Base-by-base conservation (phyloP, 805 yeast genomes). In the Cyberlindnera galapagoensis region DNA sequence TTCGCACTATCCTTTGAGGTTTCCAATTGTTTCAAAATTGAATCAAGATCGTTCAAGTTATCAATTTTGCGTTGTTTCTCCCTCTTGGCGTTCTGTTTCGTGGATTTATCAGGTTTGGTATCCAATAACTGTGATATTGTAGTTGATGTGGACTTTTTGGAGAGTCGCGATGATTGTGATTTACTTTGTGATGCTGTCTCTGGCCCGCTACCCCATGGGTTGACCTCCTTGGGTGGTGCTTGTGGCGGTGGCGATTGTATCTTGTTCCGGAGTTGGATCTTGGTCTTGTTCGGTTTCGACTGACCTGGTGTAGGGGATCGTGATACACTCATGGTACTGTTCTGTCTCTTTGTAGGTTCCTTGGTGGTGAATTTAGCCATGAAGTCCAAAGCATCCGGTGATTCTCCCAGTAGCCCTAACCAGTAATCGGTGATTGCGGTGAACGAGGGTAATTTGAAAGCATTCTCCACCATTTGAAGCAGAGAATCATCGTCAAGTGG, bases 21-120 rank as follows among this genome's bases (percentile, higher is more conserved):
- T 40, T 81, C 79, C 44, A 76, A 50, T 36, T 74, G 68, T 40
- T 63, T 57, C 26, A 81, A 56, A 0, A 77, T 76, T 1, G 74
- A 72, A 37, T 81, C 87, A 7, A 82, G 67, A 37, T 81, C 90
- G 29, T 73, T 65, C 34, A 82, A 52, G 17, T 74, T 69, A 24
- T 72, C 77, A 7, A 76, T 52, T 47, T 69, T 75, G 40, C 60
- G 65, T 44, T 34, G 57, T 42, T 43, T 58, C 31, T 34, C 59
- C 54, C 56, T 66, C 50, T 58, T 63, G 1, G 31, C 39, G 55
- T 44, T 49, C 61, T 32, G 31, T 47, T 56, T 43, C 36, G 60
- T 25, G 33, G 56, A 18, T 36, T 43, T 36, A 40, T 36, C 45
- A 21, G 39, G 36, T 1, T 68, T 69, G 21, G 60, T 65, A 18